Percentiles rank a stretch among this genome's conserved stretches.
These are phyloP conservation scores for Aspergillus cejpii DNA, from an alignment of 2,329 filamentous ascomycete genomes.

Conservation along the genomic window DNA sequence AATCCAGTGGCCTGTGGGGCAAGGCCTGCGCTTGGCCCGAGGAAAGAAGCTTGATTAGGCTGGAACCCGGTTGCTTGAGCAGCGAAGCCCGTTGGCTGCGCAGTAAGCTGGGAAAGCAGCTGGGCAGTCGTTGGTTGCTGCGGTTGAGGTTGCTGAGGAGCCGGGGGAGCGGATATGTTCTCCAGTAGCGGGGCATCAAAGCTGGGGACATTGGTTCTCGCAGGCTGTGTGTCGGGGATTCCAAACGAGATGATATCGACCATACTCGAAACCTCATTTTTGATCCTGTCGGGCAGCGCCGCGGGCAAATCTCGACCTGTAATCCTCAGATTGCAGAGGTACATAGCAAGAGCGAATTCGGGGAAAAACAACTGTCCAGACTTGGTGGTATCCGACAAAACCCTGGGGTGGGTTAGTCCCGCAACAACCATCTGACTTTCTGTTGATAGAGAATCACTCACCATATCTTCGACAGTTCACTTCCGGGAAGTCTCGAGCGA, in stretches of 20 bases:
- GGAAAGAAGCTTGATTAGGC: conserved; percentile 46
- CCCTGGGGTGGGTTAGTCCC: conserved; percentile 49
- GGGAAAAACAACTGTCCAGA: conserved; percentile 94
- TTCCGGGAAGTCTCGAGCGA: conserved; percentile 79
- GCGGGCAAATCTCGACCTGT: conserved; percentile 76
- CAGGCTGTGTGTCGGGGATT: conserved; percentile 66
- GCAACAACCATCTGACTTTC: conserved; percentile 1
- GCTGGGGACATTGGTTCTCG: conserved; percentile 61
- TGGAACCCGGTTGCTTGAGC: conserved; percentile 64
- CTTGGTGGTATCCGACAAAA: conserved; percentile 88
- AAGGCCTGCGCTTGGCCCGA: conserved; percentile 34
- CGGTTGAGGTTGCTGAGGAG: conserved; percentile 59
- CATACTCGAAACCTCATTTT: conserved; percentile 98
- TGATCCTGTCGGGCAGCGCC: conserved; percentile 72
- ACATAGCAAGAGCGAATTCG: conserved; percentile 97
- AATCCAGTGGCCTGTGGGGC: conserved; percentile 39
- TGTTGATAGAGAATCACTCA: conserved; percentile 40
- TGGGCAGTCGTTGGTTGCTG: conserved; percentile 64
- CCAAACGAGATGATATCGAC: conserved; percentile 98
- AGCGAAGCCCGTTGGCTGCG: conserved; percentile 47
- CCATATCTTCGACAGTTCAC: conserved; percentile 90
- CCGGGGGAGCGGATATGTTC: conserved; percentile 46
- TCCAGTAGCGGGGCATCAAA: conserved; percentile 55
- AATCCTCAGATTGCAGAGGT: conserved; percentile 88
- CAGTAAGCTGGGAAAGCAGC: conserved; percentile 52